Conservation (phyloP, 352 stramenopile species). For the Phytophthora pseudosyringae region DNA sequence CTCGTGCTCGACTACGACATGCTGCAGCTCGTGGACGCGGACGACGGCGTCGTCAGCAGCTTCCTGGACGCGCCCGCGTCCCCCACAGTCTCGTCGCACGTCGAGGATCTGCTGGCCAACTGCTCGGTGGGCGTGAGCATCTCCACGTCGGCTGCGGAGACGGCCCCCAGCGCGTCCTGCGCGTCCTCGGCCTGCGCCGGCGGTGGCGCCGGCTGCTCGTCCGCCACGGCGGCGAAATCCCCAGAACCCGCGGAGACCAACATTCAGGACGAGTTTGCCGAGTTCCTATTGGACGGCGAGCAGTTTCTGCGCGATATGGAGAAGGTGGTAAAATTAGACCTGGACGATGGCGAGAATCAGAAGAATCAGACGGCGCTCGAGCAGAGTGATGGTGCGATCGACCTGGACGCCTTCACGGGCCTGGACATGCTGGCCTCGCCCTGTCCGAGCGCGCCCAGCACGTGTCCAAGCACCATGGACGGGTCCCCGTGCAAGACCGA, state of each 20-base stretch:
- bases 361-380: slow-evolving; percentile 29
- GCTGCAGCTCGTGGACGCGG: slow-evolving; percentile 45
- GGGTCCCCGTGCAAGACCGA: slow-evolving; percentile 37
- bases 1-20: slow-evolving; percentile 55
- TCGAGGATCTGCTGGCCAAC: slow-evolving; percentile 41
- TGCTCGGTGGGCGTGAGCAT: slow-evolving; percentile 43
- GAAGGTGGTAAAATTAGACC: slow-evolving; percentile 53
- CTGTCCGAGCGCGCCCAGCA: slow-evolving; percentile 45
- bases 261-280: slow-evolving; percentile 43
- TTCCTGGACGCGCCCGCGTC: slow-evolving; percentile 25
- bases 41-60: slow-evolving; percentile 24
- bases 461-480: slow-evolving; percentile 37
- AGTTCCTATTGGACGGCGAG: slow-evolving; percentile 63
- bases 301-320: slow-evolving; percentile 66
- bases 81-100: slow-evolving; percentile 17
- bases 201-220: slow-evolving; percentile 25
- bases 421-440: slow-evolving; percentile 59
- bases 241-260: slow-evolving; percentile 16
- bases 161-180: slow-evolving; percentile 13
- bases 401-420: slow-evolving; percentile 55
- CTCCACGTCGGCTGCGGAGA: slow-evolving; percentile 5
- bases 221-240: slow-evolving; percentile 17
- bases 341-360: slow-evolving; percentile 19
- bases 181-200: slow-evolving; percentile 15
- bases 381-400: slow-evolving; percentile 37